These are phyloP conservation scores for Pseudozyma hubeiensis DNA, from an alignment of 1,284 basidiomycete genomes.

Conservation along the genomic window DNA sequence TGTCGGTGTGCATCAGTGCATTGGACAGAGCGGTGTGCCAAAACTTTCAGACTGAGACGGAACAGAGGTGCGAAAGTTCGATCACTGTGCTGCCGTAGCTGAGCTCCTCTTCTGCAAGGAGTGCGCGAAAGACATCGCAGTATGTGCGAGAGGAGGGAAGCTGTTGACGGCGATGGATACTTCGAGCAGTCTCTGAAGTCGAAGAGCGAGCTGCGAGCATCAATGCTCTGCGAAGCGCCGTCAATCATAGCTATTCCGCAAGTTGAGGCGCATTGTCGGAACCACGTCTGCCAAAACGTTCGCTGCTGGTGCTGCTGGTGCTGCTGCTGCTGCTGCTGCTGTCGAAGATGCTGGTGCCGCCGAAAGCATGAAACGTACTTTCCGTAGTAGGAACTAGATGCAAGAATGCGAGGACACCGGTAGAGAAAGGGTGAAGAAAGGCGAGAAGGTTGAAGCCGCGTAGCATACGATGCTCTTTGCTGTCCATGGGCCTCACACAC, in stretches of 20 bases:
- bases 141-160: too few relatives aligned
- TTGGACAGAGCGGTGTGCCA: too few relatives aligned
- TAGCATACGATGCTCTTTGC: background rate
- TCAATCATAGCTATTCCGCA: too few relatives aligned
- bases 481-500: conserved; percentile 8
- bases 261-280: background rate
- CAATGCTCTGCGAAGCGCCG: background rate
- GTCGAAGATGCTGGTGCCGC: conserved; percentile 6
- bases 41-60: background rate
- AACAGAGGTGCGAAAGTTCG: conserved; percentile 5
- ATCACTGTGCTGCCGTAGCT: too few relatives aligned
- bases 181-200: too few relatives aligned
- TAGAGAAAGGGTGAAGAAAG: conserved; percentile 22
- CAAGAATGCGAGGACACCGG: conserved; percentile 35
- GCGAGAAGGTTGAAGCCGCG: background rate
- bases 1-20: background rate
- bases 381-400: conserved; percentile 38
- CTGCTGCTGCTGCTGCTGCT: background rate
- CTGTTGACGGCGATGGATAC: too few relatives aligned
- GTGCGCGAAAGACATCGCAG: too few relatives aligned
- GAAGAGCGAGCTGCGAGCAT: too few relatives aligned
- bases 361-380: conserved; percentile 33
- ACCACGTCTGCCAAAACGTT: background rate
- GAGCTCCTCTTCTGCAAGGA: too few relatives aligned
- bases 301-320: background rate